A percentile compares a stretch with the other conserved stretches of the same genome.
Conservation (phyloP, 345 rosid genomes). For the Linum tenue region DNA sequence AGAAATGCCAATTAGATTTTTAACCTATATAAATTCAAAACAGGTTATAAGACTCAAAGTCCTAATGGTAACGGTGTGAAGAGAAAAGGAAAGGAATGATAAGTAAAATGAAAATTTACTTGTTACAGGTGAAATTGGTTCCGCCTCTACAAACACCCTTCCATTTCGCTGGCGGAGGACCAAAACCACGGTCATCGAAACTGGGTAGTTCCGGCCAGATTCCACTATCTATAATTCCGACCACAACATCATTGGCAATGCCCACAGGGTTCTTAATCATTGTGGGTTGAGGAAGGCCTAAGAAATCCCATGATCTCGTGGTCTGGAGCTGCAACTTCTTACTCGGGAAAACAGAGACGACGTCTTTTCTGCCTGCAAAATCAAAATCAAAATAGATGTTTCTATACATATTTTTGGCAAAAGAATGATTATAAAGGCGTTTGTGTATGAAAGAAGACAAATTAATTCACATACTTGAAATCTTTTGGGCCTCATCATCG, state of each 20-base stretch:
- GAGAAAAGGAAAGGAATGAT: not conserved
- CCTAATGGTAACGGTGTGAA: too few species aligned
- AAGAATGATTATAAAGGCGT: not conserved
- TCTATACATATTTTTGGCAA: not conserved
- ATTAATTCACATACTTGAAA: slow-evolving; percentile 27
- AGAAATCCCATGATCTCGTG: slow-evolving; percentile 51
- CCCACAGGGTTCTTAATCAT: not conserved
- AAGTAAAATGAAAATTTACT: slow-evolving; percentile 16
- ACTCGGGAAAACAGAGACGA: slow-evolving; percentile 43
- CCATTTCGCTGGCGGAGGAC: slow-evolving; percentile 36
- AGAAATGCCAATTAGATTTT: too few species aligned
- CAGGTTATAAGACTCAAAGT: not conserved
- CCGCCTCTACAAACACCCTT: slow-evolving; percentile 35
- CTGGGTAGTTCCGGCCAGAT: too few species aligned
- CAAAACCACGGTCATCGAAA: too few species aligned
- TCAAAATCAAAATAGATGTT: not conserved
- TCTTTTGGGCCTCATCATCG: slow-evolving; percentile 28
- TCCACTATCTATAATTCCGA: too few species aligned
- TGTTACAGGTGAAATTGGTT: slow-evolving; percentile 40
- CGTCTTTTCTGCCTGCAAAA: slow-evolving; percentile 24
- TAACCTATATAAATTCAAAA: too few species aligned
- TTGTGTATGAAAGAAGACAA: too few species aligned
- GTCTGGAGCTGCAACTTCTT: slow-evolving; percentile 28
- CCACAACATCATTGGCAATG: slow-evolving; percentile 23
- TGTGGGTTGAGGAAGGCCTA: slow-evolving; percentile 26